Evolutionary conservation across 352 stramenopile species (phyloP), one percentile per base, ranked within the genome.

Genomic region (Pythium guiyangense): DNA sequence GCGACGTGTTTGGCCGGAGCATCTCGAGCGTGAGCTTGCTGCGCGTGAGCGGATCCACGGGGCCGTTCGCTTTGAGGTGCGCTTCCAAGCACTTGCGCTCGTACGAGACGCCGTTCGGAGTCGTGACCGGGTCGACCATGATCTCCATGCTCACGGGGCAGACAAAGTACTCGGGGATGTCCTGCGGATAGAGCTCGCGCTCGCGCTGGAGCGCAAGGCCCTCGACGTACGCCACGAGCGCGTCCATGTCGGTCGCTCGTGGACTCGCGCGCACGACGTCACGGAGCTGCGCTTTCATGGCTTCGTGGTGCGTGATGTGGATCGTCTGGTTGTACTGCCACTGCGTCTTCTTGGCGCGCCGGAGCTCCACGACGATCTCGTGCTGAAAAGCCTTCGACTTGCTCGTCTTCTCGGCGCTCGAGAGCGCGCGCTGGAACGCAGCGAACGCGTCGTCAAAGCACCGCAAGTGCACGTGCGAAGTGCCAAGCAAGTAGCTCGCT

Each of bases 141-240:
- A 93, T 70, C 64, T 91, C 84, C 81, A 93, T 90, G 60, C 77
- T 90, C 49, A 93, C 83, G 12, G 84, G 81, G 44, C 84, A 93
- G 27, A 89, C 54, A 46, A 90, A 90, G 46, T 90, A 90, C 57
- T 93, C 81, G 20, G 84, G 84, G 4, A 91, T 64, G 27, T 81
- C 60, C n/a, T 76, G 64, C 34, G 70, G 72, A 47, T 74, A 71
- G 61, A 88, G 72, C 26, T 71, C 60, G 27, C 60, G 63, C 63
- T 87, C 80, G 45, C 72, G 72, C 27, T 61, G 60, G 31, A 61
- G 40, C n/a, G 69, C 58, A 64, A 88, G 67, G 49, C 83, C 62
- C 51, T 88, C 76, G 51, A 86, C 67, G 44, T 88, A 90, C 10
- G 67, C 73, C 70, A 86, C 82, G 45, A 88, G 60, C 18, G 63